These are phyloP conservation scores for Plasmodium fragile DNA, from an alignment of 169 alveolate genomes.

Conservation along the genomic window DNA sequence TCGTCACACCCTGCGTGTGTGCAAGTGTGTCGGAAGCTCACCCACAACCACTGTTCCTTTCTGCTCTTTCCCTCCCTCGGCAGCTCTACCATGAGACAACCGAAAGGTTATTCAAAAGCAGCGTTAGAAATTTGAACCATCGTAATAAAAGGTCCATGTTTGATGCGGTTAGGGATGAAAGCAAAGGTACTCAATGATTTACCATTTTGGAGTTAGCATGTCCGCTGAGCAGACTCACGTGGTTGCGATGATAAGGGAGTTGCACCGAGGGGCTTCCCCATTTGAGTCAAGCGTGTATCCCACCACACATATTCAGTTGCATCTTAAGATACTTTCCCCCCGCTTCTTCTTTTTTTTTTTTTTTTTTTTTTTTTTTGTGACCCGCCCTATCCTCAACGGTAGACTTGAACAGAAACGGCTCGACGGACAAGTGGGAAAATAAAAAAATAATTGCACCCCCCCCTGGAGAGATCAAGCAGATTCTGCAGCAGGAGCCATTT, in stretches of 20 bases:
- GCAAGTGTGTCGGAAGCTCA: not conserved
- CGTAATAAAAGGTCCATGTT: constrained; percentile 43
- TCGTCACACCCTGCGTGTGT: not conserved
- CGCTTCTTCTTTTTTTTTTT: too few relatives aligned
- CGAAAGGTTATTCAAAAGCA: constrained; percentile 11
- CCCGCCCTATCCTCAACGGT: not conserved
- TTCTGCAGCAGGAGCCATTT: constrained; percentile 3
- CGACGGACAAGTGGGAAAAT: not conserved
- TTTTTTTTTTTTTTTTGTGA: not conserved
- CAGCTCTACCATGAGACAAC: constrained; percentile 16
- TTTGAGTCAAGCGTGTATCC: not conserved
- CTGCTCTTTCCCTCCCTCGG: not conserved
- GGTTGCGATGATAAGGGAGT: not conserved
- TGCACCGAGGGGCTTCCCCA: not conserved
- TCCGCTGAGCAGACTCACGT: not conserved
- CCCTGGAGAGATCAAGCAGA: constrained; percentile 13
- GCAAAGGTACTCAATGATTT: not conserved
- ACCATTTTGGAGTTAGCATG: not conserved
- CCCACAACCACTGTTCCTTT: not conserved
- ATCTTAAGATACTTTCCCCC: not conserved
- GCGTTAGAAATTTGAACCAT: constrained; percentile 29
- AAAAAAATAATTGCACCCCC: not conserved
- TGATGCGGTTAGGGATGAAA: constrained; percentile 4
- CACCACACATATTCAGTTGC: not conserved
- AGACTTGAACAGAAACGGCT: not conserved